Evolutionary conservation across 2,329 filamentous ascomycete genomes (phyloP).

Genomic region (Penicillium sp.): DNA sequence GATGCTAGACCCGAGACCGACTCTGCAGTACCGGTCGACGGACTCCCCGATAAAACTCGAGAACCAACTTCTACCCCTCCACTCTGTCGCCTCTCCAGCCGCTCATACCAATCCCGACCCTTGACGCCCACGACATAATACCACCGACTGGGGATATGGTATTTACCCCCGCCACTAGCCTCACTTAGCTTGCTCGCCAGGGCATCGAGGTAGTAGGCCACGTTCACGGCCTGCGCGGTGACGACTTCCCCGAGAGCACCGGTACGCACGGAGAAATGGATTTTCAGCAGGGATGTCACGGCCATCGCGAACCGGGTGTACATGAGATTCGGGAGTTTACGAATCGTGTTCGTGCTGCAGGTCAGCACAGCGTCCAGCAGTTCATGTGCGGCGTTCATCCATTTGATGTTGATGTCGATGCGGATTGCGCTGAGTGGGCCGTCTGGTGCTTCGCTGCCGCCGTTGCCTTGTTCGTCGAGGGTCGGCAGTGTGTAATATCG

Average conservation of each 20-base stretch:
- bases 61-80: slow-evolving; percentile 4
- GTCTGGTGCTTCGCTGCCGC: slow-evolving; percentile 13
- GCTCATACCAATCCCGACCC: slow-evolving; percentile 35
- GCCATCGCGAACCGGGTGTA: slow-evolving; percentile 36
- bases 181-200: slow-evolving; percentile 33
- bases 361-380: slow-evolving; percentile 34
- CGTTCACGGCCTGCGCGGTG: slow-evolving; percentile 31
- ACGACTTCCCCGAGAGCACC: slow-evolving; percentile 35
- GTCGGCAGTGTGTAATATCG: slow-evolving; percentile 36
- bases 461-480: slow-evolving; percentile 15
- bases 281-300: slow-evolving; percentile 36
- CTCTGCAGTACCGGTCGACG: slow-evolving; percentile 17
- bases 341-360: slow-evolving; percentile 36
- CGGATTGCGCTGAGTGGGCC: slow-evolving; percentile 34
- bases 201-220: slow-evolving; percentile 34
- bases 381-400: slow-evolving; percentile 39
- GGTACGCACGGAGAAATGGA: slow-evolving; percentile 35
- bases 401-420: slow-evolving; percentile 40
- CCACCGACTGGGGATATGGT: slow-evolving; percentile 37
- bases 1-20: neutral
- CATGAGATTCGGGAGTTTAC: slow-evolving; percentile 35
- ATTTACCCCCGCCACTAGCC: slow-evolving; percentile 35
- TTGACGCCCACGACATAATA: slow-evolving; percentile 34
- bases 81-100: slow-evolving; percentile 28
- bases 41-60: slow-evolving; percentile 14